Evolutionary conservation across 2,329 filamentous ascomycete genomes (phyloP), one percentile per base, ranked within the genome.

Genomic region (Monilinia fructigena): DNA sequence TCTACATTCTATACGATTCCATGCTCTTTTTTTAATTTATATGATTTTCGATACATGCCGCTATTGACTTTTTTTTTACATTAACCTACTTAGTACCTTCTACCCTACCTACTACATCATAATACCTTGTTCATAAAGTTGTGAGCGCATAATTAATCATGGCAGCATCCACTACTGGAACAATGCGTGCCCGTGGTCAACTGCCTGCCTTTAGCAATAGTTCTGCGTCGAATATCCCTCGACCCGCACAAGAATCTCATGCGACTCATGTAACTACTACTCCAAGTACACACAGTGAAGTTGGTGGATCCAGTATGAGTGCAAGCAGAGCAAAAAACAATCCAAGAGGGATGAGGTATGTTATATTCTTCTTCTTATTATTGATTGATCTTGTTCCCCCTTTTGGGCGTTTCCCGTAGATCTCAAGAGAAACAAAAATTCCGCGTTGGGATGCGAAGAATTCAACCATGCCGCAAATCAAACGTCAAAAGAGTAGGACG

Each of bases 311-410:
- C 65, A 88, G 90, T 52, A 86, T 97, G 81, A 97, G 92, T 80
- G 91, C 93, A 74, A 98, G 94, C 79, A 88, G 95, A 76, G 91
- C 95, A 79, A 97, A 79, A 97, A 97, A 82, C 94, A 97, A 84
- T 90, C 89, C 73, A 98, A 98, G 82, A 89, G 93, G 80, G 95
- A 99, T 89, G 95, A 99, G 90, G 95, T 99, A 83, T 75, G 86
- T 82, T 70, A 52, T 48, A 56, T 64, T 20, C n/a, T 8, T 48
- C 18, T 53, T 28, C 35, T 14, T 18, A 18, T 61, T 26, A 60
- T 65, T 11, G 8, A 35, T 64, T 35, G 10, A 26, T 42, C 11
- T 31, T 4, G 1, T 31, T 28, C 45, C 14, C 55, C 55, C 8
- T 23, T 23, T n/a, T 11, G 18, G 12, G 4, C 8, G n/a, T 63